A percentile compares a stretch with the other conserved stretches of the same genome.
Evolutionary conservation across 1,284 basidiomycete species (phyloP).

Genomic region (Cryptococcus jaspeensis): DNA sequence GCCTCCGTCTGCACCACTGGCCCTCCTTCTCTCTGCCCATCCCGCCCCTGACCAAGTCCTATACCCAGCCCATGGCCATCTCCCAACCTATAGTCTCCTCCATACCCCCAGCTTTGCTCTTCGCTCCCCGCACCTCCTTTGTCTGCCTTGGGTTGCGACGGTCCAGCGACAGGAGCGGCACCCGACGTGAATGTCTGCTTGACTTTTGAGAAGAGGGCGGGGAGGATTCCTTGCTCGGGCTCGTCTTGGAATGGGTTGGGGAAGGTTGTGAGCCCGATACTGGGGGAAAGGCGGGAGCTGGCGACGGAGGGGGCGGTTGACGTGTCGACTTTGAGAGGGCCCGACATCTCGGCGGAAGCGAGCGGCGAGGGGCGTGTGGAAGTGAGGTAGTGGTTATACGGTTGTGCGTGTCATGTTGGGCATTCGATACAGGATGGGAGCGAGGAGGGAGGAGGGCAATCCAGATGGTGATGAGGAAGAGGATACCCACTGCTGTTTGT

Average conservation of each 20-base stretch:
- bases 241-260: constrained; percentile 50
- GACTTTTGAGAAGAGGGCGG: constrained; percentile 47
- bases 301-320: constrained; percentile 5
- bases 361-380: neutral
- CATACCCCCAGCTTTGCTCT: constrained; percentile 3
- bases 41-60: neutral
- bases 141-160: neutral
- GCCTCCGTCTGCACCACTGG: constrained; percentile 36
- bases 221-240: constrained; percentile 49
- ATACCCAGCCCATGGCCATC: neutral
- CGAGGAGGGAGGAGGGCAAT: too few relatives aligned
- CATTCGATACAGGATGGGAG: neutral
- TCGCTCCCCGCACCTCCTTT: neutral
- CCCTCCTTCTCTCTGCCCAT: neutral
- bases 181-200: constrained; percentile 42
- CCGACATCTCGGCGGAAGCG: constrained; percentile 5
- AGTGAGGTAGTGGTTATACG: neutral
- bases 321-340: constrained; percentile 13
- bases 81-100: neutral
- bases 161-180: neutral
- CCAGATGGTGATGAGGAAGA: too few relatives aligned
- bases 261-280: constrained; percentile 44
- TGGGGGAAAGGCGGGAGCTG: constrained; percentile 17
- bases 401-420: neutral
- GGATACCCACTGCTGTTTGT: too few relatives aligned